phyloP scores from a whole-genome alignment of 208 protist species.

The Wallacemonas sp. region DNA sequence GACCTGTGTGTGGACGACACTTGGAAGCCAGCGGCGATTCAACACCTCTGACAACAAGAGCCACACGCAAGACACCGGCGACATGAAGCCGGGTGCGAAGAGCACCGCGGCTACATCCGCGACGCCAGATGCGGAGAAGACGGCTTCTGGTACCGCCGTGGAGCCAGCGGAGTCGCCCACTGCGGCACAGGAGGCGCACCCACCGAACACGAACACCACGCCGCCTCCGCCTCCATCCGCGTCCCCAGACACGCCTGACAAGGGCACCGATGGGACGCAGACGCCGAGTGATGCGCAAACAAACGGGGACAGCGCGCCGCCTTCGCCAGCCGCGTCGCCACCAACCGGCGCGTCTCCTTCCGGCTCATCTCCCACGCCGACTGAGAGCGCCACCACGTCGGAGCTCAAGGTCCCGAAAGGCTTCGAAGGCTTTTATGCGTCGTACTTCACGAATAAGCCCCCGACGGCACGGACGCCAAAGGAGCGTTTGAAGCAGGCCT shows the following conservation, averaged over 20 bases:
- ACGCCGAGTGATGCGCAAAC: neutral
- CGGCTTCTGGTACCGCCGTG: no score
- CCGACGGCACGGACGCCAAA: slow-evolving; percentile 30
- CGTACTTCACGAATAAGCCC: slow-evolving; percentile 44
- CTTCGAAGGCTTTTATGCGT: slow-evolving; percentile 73
- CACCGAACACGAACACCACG: no score
- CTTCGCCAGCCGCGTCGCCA: neutral
- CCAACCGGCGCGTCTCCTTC: neutral
- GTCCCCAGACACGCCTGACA: neutral
- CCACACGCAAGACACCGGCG: neutral
- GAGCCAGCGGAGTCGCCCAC: no score
- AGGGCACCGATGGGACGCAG: neutral
- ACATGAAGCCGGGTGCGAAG: slow-evolving; percentile 9
- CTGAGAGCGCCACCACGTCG: neutral
- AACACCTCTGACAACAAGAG: slow-evolving; percentile 5
- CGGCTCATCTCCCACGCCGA: neutral
- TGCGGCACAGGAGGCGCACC: no score
- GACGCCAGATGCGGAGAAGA: neutral
- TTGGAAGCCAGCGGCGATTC: no score
- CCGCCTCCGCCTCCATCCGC: no score
- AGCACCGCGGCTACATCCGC: neutral
- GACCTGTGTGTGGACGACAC: no score
- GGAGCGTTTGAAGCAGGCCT: slow-evolving; percentile 53
- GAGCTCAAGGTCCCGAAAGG: slow-evolving; percentile 41
- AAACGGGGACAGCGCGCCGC: neutral